phyloP scores from a whole-genome alignment of 2,329 filamentous ascomycete genomes.

The Cytospora piceae region DNA sequence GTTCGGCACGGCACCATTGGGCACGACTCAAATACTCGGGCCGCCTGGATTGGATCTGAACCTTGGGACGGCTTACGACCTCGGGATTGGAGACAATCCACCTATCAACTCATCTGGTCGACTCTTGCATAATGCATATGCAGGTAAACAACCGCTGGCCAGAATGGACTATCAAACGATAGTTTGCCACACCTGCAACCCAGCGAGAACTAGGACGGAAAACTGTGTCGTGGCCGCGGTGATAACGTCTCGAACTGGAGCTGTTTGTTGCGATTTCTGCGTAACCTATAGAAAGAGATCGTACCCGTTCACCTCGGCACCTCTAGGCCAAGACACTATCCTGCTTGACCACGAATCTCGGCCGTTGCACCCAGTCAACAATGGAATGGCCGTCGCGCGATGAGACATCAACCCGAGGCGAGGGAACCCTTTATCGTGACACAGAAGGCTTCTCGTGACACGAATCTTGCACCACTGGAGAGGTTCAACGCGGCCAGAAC shows the following conservation, averaged over 20 bases:
- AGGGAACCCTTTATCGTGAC: not conserved
- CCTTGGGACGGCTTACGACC: conserved; percentile 7
- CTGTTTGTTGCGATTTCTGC: conserved; percentile 11
- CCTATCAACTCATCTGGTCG: conserved; percentile 7
- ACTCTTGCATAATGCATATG: conserved; percentile 13
- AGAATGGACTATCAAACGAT: conserved; percentile 9
- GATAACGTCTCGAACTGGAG: not conserved
- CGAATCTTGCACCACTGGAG: not conserved
- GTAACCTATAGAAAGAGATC: not conserved
- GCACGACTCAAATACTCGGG: conserved; percentile 14
- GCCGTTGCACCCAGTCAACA: not conserved
- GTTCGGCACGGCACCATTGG: conserved; percentile 13
- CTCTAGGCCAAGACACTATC: not conserved
- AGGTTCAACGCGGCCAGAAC: not conserved
- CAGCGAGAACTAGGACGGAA: not conserved
- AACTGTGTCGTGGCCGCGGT: conserved; percentile 4
- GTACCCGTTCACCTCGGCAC: not conserved
- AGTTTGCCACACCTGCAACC: conserved; percentile 8
- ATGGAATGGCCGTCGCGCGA: not conserved
- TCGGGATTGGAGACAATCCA: conserved; percentile 9
- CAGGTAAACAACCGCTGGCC: conserved; percentile 2
- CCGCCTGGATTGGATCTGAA: conserved; percentile 14
- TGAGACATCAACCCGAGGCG: conserved; percentile 5
- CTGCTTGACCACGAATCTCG: not conserved
- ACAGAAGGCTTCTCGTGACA: not conserved